Percentiles rank a stretch among this genome's conserved stretches.
phyloP scores from a whole-genome alignment of 2,329 filamentous ascomycete species.

The Penicillium sclerotiorum region DNA sequence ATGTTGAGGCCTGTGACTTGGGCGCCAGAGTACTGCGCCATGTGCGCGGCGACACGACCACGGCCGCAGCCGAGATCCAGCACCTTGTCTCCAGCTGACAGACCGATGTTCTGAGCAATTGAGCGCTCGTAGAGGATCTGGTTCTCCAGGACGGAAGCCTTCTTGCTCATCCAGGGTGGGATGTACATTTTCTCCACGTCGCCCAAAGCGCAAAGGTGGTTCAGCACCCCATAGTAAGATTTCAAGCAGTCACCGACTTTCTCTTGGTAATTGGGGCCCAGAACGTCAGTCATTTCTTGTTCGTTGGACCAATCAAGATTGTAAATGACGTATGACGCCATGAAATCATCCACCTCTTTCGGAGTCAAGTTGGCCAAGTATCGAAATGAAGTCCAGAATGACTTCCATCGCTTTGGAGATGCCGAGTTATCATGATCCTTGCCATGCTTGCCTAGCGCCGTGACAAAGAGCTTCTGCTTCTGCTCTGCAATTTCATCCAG shows the following conservation, averaged over 20 bases:
- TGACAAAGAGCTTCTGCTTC: constrained; percentile 25
- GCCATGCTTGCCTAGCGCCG: constrained; percentile 23
- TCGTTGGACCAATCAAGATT: constrained; percentile 59
- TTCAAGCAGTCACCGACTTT: constrained; percentile 56
- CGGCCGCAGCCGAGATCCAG: constrained; percentile 58
- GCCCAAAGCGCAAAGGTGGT: constrained; percentile 58
- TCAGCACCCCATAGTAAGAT: constrained; percentile 58
- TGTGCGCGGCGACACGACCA: constrained; percentile 58
- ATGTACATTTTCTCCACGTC: constrained; percentile 64
- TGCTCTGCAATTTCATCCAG: constrained; percentile 27
- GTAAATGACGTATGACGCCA: constrained; percentile 61
- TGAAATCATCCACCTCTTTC: constrained; percentile 58
- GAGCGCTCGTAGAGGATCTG: constrained; percentile 58
- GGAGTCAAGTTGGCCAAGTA: constrained; percentile 53
- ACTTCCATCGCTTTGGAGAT: constrained; percentile 53
- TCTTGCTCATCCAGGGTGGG: constrained; percentile 56
- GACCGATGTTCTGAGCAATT: constrained; percentile 51
- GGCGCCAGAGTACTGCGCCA: constrained; percentile 53
- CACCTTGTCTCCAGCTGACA: constrained; percentile 51
- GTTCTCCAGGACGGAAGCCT: constrained; percentile 54
- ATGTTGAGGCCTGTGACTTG: constrained; percentile 58
- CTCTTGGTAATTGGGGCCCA: constrained; percentile 54
- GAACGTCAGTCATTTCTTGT: constrained; percentile 49
- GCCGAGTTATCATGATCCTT: constrained; percentile 48
- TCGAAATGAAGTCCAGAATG: constrained; percentile 54